Evolutionary conservation across 73 alveolate species (phyloP), one percentile per base, ranked within the genome.

Genomic region (Urostyla sp.): DNA sequence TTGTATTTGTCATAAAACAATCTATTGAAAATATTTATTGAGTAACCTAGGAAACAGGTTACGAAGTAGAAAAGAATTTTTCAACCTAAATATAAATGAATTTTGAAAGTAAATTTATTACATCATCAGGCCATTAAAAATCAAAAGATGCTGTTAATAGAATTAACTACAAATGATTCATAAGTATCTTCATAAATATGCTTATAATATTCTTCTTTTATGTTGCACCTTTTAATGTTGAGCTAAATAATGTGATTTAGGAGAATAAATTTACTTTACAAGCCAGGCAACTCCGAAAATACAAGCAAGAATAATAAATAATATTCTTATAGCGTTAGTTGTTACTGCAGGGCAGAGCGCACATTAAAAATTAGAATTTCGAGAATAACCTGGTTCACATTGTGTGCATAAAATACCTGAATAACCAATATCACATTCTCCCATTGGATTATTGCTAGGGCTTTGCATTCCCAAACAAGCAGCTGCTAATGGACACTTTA

Each of bases 321-420:
- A 30, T 54, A 31, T 76, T 85, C 43, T 80, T 23, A 35, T 77
- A 55, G 30, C 86, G 80, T 69, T 58, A 18, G 16, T 21, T 35
- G 30, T 75, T 60, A 20, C 52, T 8, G 27, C 84, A 0, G 85
- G 85, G 75, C 94, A 87, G 27, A 32, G 18, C 3, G 84, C 30
- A 53, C 94, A 87, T 13, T 73, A 38, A 44, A 37, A 60, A 24
- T 81, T 69, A 5, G 81, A 77, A 4, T 67, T 24, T 35, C 88
- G 31, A 43, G 79, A 43, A 36, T 81, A 87, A 1, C 88, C 91
- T 31, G 60, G 51, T 3, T 18, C 44, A 32, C 94, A 87, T 27
- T 85, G 78, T n/a, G 75, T 85, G 43, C 94, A 87, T 27, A 82
- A 36, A 28, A 52, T 82, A 27, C 94, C 94, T n/a, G 52, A 31